These are phyloP conservation scores for Gomphus sp. DNA, from an alignment of 1,284 basidiomycete species.

Conservation along the genomic window DNA sequence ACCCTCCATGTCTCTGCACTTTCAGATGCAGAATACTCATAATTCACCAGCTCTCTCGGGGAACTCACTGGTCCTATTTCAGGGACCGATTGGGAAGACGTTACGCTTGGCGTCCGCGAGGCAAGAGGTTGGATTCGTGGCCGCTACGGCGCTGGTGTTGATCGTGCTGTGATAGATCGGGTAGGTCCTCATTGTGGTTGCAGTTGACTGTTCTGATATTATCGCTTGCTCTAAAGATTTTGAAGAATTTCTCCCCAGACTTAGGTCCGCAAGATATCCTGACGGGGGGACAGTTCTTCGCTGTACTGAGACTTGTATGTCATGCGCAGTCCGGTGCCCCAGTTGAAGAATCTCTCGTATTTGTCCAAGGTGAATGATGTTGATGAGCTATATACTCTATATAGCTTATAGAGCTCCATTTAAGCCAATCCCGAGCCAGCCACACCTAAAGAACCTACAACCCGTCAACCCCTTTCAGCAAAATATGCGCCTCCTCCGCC, in stretches of 20 bases:
- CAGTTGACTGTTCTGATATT: background rate
- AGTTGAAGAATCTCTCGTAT: slow-evolving; percentile 52
- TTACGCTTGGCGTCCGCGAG: slow-evolving; percentile 41
- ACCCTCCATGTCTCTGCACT: slow-evolving; percentile 65
- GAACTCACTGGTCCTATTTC: slow-evolving; percentile 33
- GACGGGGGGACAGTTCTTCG: slow-evolving; percentile 65
- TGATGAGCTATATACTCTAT: background rate
- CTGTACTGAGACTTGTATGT: slow-evolving; percentile 51
- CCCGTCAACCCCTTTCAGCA: background rate
- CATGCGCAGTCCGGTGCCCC: slow-evolving; percentile 51
- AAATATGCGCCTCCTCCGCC: slow-evolving; percentile 3
- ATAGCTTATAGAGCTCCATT: background rate
- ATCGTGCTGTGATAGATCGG: slow-evolving; percentile 43
- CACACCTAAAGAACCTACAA: background rate
- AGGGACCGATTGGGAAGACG: slow-evolving; percentile 27
- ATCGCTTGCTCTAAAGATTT: slow-evolving; percentile 34
- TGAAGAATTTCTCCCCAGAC: slow-evolving; percentile 50
- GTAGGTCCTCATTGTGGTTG: slow-evolving; percentile 24
- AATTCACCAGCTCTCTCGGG: slow-evolving; percentile 50
- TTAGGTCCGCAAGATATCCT: slow-evolving; percentile 42
- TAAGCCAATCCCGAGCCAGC: background rate
- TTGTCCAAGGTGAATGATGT: slow-evolving; percentile 53
- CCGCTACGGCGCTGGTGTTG: slow-evolving; percentile 45
- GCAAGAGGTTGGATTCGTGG: slow-evolving; percentile 67
- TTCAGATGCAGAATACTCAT: slow-evolving; percentile 55